Conservation (phyloP, 257 asterid genomes). For the Solanum pinnatisectum region DNA sequence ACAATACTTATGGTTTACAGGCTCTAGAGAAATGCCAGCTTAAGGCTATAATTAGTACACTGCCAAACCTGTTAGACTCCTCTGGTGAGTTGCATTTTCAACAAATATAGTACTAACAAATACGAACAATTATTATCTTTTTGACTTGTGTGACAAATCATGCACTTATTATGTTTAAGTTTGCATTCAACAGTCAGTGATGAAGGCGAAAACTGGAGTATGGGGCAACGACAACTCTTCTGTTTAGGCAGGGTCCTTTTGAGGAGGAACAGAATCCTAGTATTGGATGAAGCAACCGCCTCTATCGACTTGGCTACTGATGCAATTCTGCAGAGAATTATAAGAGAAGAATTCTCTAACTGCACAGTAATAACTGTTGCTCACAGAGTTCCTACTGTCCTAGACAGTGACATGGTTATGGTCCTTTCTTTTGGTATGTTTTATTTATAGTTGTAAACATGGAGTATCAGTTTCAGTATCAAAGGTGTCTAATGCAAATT, state of each 20-base stretch:
- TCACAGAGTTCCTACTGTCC: constrained; percentile 80
- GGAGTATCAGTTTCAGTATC: background rate
- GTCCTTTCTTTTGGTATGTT: constrained; percentile 58
- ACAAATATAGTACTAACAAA: background rate
- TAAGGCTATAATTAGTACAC: constrained; percentile 41
- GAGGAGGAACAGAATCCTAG: constrained; percentile 48
- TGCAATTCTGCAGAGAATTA: constrained; percentile 55
- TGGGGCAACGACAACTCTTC: constrained; percentile 88
- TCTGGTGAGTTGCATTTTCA: constrained; percentile 33
- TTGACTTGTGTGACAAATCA: background rate
- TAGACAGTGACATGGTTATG: constrained; percentile 80
- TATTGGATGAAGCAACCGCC: constrained; percentile 90
- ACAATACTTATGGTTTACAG: constrained; percentile 19
- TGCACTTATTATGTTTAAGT: background rate
- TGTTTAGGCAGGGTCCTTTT: constrained; percentile 75
- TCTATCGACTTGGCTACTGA: constrained; percentile 81
- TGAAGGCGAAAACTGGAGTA: constrained; percentile 89
- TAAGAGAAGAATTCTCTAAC: constrained; percentile 56
- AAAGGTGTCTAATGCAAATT: background rate
- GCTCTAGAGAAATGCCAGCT: constrained; percentile 73
- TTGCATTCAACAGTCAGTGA: constrained; percentile 44
- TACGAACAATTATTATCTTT: background rate
- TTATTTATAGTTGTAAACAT: background rate
- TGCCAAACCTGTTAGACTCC: constrained; percentile 57
- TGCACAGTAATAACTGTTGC: constrained; percentile 73